These are phyloP conservation scores for Cryptococcus sp. DNA, from an alignment of 1,284 basidiomycete genomes.

Conservation along the genomic window DNA sequence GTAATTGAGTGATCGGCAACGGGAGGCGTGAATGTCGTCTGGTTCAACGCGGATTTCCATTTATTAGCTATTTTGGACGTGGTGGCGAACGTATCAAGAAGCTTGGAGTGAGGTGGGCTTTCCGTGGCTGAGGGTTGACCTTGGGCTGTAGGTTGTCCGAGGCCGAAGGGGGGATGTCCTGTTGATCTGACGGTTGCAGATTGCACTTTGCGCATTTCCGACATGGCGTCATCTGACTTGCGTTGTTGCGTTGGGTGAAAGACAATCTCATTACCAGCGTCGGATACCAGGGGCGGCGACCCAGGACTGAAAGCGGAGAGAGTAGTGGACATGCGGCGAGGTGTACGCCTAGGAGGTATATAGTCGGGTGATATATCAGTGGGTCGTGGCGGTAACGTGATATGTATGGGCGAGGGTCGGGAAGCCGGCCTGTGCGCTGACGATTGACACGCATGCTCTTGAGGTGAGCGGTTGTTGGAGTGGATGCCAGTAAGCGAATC, in stretches of 20 bases:
- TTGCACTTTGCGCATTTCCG: conserved; percentile 17
- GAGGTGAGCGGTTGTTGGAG: too few species aligned
- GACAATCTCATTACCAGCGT: conserved; percentile 36
- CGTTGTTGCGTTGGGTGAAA: conserved; percentile 30
- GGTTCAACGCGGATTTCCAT: conserved; percentile 40
- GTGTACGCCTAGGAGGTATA: conserved; percentile 22
- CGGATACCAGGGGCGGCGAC: conserved; percentile 40
- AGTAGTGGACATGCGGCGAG: conserved; percentile 27
- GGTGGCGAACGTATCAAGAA: conserved; percentile 30
- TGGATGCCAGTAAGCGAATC: neutral
- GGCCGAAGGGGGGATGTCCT: neutral
- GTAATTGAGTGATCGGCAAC: neutral
- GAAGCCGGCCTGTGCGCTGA: neutral
- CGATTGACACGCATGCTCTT: neutral
- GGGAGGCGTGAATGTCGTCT: conserved; percentile 19
- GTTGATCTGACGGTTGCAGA: neutral
- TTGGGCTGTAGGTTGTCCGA: neutral
- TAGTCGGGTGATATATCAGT: conserved; percentile 36
- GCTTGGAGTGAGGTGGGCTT: conserved; percentile 23
- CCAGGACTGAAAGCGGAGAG: conserved; percentile 32
- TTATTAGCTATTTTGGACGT: conserved; percentile 41
- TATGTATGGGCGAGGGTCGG: conserved; percentile 15
- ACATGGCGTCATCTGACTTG: conserved; percentile 5
- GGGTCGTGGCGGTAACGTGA: conserved; percentile 35
- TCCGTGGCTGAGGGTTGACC: conserved; percentile 1